These are phyloP conservation scores for Kandelia obovata DNA, from an alignment of 345 rosid species.

Conservation along the genomic window DNA sequence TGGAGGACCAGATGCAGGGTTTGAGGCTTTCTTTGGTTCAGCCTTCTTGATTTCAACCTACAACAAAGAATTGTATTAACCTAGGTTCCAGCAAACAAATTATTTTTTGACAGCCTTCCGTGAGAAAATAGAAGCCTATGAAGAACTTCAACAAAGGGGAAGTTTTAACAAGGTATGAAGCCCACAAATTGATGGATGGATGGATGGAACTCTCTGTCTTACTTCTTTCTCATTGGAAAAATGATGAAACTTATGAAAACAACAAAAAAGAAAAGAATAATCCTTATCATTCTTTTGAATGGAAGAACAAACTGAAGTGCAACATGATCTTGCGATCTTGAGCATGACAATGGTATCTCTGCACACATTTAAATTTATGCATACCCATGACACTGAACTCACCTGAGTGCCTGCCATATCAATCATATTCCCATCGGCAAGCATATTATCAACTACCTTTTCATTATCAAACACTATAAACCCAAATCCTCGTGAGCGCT, in stretches of 20 bases:
- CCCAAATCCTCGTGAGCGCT: slow-evolving; percentile 89
- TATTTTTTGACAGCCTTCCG: slow-evolving; percentile 14
- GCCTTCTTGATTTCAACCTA: slow-evolving; percentile 38
- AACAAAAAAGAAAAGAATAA: no score
- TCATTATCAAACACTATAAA: slow-evolving; percentile 88
- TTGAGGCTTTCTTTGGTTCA: slow-evolving; percentile 32
- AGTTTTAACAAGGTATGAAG: no score
- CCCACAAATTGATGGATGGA: no score
- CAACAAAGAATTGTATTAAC: slow-evolving; percentile 32
- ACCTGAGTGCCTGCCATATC: slow-evolving; percentile 96
- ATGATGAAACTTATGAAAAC: no score
- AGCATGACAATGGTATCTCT: not conserved
- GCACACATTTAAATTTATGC: not conserved
- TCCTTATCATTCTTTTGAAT: no score
- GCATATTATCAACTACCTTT: slow-evolving; percentile 72
- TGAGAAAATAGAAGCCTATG: not conserved
- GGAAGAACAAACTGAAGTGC: no score
- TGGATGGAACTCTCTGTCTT: no score
- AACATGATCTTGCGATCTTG: not conserved
- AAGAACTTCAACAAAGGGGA: no score
- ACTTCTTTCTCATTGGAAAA: no score
- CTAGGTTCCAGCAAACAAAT: slow-evolving; percentile 18
- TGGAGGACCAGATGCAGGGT: slow-evolving; percentile 28
- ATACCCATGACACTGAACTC: slow-evolving; percentile 21
- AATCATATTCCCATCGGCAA: slow-evolving; percentile 89